Percentiles rank a stretch among this genome's conserved stretches.
phyloP scores from a whole-genome alignment of 2,329 filamentous ascomycete species.

The Neonectria magnoliae region DNA sequence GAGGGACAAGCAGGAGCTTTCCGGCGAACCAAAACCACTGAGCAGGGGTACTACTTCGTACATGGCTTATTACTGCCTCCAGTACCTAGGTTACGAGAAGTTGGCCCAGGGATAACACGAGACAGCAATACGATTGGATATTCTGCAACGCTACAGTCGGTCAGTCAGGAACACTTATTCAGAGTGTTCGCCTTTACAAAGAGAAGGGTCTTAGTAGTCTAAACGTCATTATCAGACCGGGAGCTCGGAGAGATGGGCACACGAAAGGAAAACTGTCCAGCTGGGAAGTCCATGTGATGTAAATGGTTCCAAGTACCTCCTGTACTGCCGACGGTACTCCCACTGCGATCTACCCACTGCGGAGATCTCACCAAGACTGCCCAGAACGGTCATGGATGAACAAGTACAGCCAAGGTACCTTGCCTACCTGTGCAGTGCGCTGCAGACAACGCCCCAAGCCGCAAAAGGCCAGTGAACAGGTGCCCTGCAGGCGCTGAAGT shows the following conservation, averaged over 20 bases:
- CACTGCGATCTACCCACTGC: slow-evolving; percentile 16
- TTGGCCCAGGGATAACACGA: background rate
- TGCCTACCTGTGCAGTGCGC: slow-evolving; percentile 9
- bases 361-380: slow-evolving; percentile 19
- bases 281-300: slow-evolving; percentile 12
- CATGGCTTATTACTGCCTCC: background rate
- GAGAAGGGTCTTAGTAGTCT: too few species aligned
- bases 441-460: slow-evolving; percentile 28
- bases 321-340: slow-evolving; percentile 22
- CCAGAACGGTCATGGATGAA: slow-evolving; percentile 19
- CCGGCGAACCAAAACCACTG: slow-evolving; percentile 20
- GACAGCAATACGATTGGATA: background rate
- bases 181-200: background rate
- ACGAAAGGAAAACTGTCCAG: background rate
- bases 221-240: background rate
- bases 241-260: background rate
- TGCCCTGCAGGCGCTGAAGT: slow-evolving; percentile 20
- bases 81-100: background rate
- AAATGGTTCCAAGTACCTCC: background rate
- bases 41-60: slow-evolving; percentile 28
- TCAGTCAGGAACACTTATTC: background rate
- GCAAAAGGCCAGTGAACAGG: slow-evolving; percentile 32
- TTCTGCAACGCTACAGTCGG: background rate
- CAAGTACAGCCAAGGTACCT: slow-evolving; percentile 28
- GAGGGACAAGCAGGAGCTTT: background rate